Evolutionary conservation across 2,329 filamentous ascomycete species (phyloP).

Genomic region (Penicillium griseofulvum): DNA sequence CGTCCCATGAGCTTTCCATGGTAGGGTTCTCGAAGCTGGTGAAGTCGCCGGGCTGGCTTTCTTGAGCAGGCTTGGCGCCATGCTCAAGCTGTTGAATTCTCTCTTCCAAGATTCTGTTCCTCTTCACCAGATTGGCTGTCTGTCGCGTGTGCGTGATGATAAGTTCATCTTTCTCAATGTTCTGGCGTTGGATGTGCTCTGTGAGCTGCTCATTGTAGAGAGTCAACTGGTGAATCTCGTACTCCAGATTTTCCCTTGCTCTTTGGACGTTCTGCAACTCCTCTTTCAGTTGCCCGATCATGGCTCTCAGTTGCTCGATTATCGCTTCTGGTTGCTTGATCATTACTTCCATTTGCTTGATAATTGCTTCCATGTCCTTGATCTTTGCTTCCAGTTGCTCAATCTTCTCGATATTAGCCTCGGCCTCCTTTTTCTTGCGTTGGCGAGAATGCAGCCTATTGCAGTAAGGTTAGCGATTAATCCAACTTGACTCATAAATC

Average conservation of each 20-base stretch:
- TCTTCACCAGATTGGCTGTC: slow-evolving; percentile 87
- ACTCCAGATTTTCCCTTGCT: slow-evolving; percentile 52
- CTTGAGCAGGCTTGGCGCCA: slow-evolving; percentile 37
- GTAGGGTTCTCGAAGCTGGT: slow-evolving; percentile 79
- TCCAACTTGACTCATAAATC: slow-evolving; percentile 10
- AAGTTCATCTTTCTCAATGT: slow-evolving; percentile 87
- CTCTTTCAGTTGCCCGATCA: not conserved
- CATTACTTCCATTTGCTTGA: not conserved
- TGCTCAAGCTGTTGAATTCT: slow-evolving; percentile 51
- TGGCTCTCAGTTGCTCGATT: slow-evolving; percentile 63
- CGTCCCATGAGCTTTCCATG: slow-evolving; percentile 80
- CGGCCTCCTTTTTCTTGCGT: slow-evolving; percentile 97
- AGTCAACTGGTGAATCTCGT: slow-evolving; percentile 62
- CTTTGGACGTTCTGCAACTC: slow-evolving; percentile 62
- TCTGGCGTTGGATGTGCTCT: slow-evolving; percentile 71
- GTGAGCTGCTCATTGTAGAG: slow-evolving; percentile 72
- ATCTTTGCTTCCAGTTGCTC: slow-evolving; percentile 62
- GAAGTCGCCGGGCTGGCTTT: slow-evolving; percentile 65
- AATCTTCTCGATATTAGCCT: slow-evolving; percentile 37
- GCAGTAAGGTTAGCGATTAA: not conserved
- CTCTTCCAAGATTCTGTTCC: slow-evolving; percentile 72
- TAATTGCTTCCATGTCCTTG: slow-evolving; percentile 56
- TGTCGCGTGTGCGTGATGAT: slow-evolving; percentile 85
- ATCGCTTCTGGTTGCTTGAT: too few species aligned
- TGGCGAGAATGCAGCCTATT: slow-evolving; percentile 87